Evolutionary conservation across 1,139 yeast species (phyloP).

Genomic region (Spathaspora sp.): DNA sequence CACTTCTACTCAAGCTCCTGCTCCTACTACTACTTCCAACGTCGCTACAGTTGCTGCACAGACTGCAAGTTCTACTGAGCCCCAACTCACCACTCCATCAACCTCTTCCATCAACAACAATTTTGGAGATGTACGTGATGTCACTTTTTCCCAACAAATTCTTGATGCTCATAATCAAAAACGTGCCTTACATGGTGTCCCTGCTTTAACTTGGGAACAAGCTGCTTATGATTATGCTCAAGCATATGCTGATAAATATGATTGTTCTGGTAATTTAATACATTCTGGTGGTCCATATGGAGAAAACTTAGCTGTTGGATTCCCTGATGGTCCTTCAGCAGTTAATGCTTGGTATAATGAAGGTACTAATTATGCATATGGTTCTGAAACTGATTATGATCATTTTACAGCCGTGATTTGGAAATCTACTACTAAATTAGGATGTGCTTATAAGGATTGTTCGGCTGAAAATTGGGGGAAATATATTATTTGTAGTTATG

Average conservation of each 20-base stretch:
- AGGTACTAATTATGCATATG: conserved; percentile 54
- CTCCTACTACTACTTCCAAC: not conserved
- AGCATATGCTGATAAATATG: conserved; percentile 63
- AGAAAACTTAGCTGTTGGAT: conserved; percentile 83
- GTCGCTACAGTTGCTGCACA: not conserved
- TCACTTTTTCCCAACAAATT: conserved; percentile 30
- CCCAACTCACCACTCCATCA: not conserved
- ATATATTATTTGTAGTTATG: conserved; percentile 54
- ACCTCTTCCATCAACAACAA: not conserved
- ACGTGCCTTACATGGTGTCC: conserved; percentile 65
- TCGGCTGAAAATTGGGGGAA: conserved; percentile 45
- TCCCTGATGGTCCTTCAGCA: conserved; percentile 48
- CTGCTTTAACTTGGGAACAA: conserved; percentile 61
- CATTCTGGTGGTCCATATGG: conserved; percentile 78
- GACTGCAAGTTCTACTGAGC: not conserved
- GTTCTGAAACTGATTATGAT: conserved; percentile 31
- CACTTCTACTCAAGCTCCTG: not conserved
- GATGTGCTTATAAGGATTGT: conserved; percentile 69
- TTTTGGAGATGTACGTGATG: conserved; percentile 15
- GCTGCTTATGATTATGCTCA: conserved; percentile 67
- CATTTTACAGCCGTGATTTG: conserved; percentile 90
- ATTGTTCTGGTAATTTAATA: conserved; percentile 69
- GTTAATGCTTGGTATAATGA: conserved; percentile 86
- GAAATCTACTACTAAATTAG: conserved; percentile 66
- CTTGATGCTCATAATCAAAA: conserved; percentile 65